A percentile compares a stretch with the other conserved stretches of the same genome.
These are phyloP conservation scores for Tetradesmus obliquus DNA, from an alignment of 139 green algal genomes.

Conservation along the genomic window DNA sequence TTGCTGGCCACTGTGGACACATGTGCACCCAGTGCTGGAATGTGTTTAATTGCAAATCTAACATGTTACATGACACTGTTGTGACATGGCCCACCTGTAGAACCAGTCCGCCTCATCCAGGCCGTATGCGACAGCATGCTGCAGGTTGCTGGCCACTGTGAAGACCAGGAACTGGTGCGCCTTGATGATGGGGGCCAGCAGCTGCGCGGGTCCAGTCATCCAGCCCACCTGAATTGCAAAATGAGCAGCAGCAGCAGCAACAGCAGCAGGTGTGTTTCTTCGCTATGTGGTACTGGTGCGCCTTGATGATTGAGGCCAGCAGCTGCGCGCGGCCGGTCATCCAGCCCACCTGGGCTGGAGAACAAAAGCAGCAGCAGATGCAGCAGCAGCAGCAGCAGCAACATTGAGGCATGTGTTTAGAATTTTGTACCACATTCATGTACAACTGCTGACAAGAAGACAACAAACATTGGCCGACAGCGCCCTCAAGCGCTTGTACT, in stretches of 20 bases:
- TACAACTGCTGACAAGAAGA: no score
- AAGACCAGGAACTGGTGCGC: constrained; percentile 90
- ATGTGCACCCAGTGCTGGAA: no score
- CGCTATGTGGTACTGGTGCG: no score
- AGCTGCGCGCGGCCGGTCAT: neutral
- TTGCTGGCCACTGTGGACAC: constrained; percentile 82
- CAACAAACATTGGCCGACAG: no score
- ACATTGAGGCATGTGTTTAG: no score
- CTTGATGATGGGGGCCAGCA: constrained; percentile 81
- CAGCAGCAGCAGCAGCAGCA: no score
- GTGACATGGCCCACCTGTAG: constrained; percentile 48
- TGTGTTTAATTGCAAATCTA: no score
- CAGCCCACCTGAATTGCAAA: constrained; percentile 76
- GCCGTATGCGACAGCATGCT: constrained; percentile 79
- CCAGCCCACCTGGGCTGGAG: neutral
- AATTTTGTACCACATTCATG: no score
- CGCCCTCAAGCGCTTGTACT: no score
- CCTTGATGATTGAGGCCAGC: neutral
- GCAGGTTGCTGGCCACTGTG: constrained; percentile 78
- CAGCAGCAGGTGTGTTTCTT: no score
- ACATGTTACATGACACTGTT: no score
- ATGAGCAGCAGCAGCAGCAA: neutral
- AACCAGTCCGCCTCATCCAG: constrained; percentile 75
- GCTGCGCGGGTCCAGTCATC: constrained; percentile 70
- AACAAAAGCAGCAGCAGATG: neutral